Base-by-base conservation (phyloP, 169 alveolate species). In the Plasmodium inui region DNA sequence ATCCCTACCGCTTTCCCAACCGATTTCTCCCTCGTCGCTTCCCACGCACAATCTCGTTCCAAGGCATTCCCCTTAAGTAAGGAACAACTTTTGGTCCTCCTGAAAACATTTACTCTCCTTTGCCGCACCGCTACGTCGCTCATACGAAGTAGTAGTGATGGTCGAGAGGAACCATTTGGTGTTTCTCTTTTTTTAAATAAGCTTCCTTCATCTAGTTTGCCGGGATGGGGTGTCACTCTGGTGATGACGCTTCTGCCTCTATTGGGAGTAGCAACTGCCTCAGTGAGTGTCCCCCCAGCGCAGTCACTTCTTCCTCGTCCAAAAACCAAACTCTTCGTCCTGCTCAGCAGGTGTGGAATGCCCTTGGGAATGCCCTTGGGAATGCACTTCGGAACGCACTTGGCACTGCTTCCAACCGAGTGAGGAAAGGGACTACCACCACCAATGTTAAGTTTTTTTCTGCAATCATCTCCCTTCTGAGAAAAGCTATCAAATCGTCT, bases 251-350 rank as follows among this genome's bases (percentile, higher is more conserved):
- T 12, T 19, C 37, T 37, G 26, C 28, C 84, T 5, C 32, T 28
- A 78, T 19, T 39, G 55, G 12, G n/a, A 12, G 28, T 39, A 19
- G 37, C n/a, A 50, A 2, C 76, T 26, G n/a, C 70, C 32, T 12
- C 8, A 30, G 9, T 82, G n/a, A 82, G n/a, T 67, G 3, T 17
- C 12, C 37, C 61, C 37, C 41, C 89, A 82, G 80, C 32, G 12
- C 22, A 8, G n/a, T 74, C 46, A 53, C 37, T 81, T 55, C 73
- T 37, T 19, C 28, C 74, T 17, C 50, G 37, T 61, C 14, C 28
- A 41, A 37, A 61, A 83, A 41, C 19, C 34, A 83, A 67, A 39
- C 92, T 83, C 39, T 83, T 83, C 41, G 92, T 67, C 73, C 53
- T 44, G 32, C n/a, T 70, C 74, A 83, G 41, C 46, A 70, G 30